phyloP scores from a whole-genome alignment of 2,329 filamentous ascomycete species.

The Alternaria tenuissima region DNA sequence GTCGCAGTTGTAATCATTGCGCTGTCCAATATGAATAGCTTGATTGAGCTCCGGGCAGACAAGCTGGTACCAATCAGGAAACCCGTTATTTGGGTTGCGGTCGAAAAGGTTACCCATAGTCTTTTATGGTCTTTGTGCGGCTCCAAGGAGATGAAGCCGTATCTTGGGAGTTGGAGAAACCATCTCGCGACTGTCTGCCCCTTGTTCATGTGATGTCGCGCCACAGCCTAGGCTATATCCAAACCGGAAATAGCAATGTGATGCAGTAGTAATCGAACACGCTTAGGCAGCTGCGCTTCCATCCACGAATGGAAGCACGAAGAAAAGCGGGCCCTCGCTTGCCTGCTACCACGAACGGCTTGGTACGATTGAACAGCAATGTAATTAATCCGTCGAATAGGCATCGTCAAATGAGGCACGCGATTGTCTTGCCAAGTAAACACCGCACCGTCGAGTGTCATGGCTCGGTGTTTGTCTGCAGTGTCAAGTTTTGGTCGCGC shows the following conservation, averaged over 20 bases:
- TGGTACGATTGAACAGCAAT: background rate
- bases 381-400: background rate
- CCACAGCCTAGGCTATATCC: background rate
- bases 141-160: background rate
- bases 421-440: background rate
- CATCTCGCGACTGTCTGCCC: background rate
- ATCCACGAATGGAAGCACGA: no score
- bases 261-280: no score
- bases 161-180: no score
- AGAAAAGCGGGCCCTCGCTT: no score
- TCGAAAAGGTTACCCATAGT: background rate
- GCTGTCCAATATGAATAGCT: background rate
- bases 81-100: background rate
- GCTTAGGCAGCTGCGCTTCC: no score
- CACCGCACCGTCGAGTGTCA: background rate
- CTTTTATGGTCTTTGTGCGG: background rate
- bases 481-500: background rate
- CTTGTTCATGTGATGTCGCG: background rate
- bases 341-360: no score
- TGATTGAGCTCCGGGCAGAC: background rate
- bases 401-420: background rate
- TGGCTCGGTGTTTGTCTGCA: background rate
- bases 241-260: background rate
- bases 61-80: background rate
- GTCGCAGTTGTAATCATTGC: background rate